A percentile compares a stretch with the other conserved stretches of the same genome.
Conservation (phyloP, 140 eudicot species). For the Anethum foeniculum region DNA sequence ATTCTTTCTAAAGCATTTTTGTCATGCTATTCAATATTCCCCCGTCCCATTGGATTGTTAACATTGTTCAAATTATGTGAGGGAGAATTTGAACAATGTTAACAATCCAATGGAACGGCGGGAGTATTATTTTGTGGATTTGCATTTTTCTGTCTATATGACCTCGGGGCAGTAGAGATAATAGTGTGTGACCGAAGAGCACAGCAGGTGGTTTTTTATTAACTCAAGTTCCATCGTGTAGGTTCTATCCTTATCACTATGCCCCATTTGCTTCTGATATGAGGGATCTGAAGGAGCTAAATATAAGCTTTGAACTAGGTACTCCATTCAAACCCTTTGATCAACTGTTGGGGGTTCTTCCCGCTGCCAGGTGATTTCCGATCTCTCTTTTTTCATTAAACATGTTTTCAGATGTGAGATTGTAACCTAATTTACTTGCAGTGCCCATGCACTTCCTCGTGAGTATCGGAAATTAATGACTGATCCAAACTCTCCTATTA, state of each 20-base stretch:
- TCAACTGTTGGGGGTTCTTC: slow-evolving; percentile 93
- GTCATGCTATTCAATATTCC: neutral
- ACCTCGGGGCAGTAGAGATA: neutral
- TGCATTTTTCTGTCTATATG: neutral
- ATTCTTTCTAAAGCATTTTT: neutral
- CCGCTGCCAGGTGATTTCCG: slow-evolving; percentile 83
- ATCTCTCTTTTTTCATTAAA: neutral
- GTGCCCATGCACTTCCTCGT: slow-evolving; percentile 94
- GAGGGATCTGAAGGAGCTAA: slow-evolving; percentile 59
- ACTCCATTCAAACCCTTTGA: slow-evolving; percentile 88
- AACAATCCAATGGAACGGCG: too few species aligned
- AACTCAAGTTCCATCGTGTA: slow-evolving; percentile 17
- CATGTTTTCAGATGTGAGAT: neutral
- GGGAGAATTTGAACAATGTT: too few species aligned
- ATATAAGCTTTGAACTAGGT: slow-evolving; percentile 73
- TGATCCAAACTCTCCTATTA: slow-evolving; percentile 82
- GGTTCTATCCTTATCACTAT: slow-evolving; percentile 98
- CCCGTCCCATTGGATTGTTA: too few species aligned
- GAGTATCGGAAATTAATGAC: slow-evolving; percentile 79
- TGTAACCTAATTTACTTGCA: slow-evolving; percentile 30
- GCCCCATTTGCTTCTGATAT: slow-evolving; percentile 99
- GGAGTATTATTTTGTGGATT: neutral
- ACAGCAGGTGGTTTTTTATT: neutral
- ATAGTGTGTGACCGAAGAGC: neutral
- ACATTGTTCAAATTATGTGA: too few species aligned